Conservation (phyloP, 352 stramenopile species). For the Salisapilia sapeloensis region DNA sequence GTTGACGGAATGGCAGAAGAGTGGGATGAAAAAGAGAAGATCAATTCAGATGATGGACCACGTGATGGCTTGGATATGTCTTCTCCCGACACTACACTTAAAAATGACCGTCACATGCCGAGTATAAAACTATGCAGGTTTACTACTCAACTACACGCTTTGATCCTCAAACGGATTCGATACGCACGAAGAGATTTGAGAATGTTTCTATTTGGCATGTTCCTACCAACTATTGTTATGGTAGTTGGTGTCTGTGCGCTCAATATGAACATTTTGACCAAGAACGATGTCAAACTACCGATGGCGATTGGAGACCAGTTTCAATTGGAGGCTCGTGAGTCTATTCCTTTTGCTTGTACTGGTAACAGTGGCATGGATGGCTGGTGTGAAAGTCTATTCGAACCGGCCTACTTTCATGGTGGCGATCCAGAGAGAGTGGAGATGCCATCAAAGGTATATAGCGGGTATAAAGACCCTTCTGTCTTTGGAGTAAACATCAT, state of each 20-base stretch:
- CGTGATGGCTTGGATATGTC: too few relatives aligned
- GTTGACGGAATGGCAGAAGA: not conserved
- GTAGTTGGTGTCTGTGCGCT: conserved; percentile 41
- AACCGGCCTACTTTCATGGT: conserved; percentile 8
- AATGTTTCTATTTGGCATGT: conserved; percentile 55
- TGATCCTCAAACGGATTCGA: conserved; percentile 37
- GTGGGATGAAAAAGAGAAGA: too few relatives aligned
- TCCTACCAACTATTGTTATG: conserved; percentile 53
- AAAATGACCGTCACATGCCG: too few relatives aligned
- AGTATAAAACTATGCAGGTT: too few relatives aligned
- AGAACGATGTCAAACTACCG: conserved; percentile 27
- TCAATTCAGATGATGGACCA: too few relatives aligned
- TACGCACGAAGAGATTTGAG: conserved; percentile 36
- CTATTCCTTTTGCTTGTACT: conserved; percentile 28
- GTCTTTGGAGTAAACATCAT: conserved; percentile 39
- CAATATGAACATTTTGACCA: conserved; percentile 22
- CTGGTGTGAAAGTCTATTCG: conserved; percentile 8
- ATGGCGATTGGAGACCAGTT: conserved; percentile 16
- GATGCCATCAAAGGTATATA: conserved; percentile 17
- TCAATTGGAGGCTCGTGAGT: conserved; percentile 9
- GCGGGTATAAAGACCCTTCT: conserved; percentile 8
- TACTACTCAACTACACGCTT: conserved; percentile 22
- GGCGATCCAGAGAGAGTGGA: conserved; percentile 11
- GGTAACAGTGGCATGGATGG: conserved; percentile 1
- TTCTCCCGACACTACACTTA: too few relatives aligned